Percentiles rank a stretch among this genome's conserved stretches.
phyloP scores from a whole-genome alignment of 768 basidiomycete species.

The Floccularia luteovirens region DNA sequence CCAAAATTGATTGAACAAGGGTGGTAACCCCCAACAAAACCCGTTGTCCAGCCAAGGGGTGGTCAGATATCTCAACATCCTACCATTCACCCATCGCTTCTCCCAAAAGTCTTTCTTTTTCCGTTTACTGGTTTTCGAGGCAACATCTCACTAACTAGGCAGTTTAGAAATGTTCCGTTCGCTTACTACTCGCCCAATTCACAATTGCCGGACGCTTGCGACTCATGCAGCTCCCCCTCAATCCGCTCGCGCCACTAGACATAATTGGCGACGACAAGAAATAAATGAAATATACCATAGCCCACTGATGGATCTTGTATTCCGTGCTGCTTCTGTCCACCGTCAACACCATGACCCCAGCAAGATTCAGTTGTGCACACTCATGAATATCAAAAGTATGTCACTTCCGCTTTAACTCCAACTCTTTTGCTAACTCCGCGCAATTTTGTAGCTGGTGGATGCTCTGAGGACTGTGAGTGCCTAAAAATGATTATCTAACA shows the following conservation, averaged over 20 bases:
- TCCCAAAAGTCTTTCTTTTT: neutral
- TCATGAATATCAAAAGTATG: conserved; percentile 98
- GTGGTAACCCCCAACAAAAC: neutral
- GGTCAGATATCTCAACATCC: neutral
- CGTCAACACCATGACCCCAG: conserved; percentile 79
- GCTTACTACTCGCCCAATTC: conserved; percentile 16
- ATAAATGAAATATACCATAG: conserved; percentile 81
- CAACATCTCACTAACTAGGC: too few species aligned
- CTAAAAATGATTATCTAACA: neutral
- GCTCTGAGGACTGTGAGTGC: conserved; percentile 84
- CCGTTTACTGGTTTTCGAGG: neutral
- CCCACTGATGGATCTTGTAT: conserved; percentile 85
- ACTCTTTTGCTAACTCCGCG: conserved; percentile 7
- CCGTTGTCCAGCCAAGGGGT: neutral
- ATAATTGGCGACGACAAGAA: conserved; percentile 72
- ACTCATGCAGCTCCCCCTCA: conserved; percentile 41
- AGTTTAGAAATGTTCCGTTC: conserved; percentile 29
- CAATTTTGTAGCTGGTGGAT: conserved; percentile 71
- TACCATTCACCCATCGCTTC: too few species aligned
- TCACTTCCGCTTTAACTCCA: conserved; percentile 19
- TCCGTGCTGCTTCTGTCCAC: conserved; percentile 78
- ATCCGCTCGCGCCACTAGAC: conserved; percentile 29
- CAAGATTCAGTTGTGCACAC: conserved; percentile 92
- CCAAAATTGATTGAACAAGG: too few species aligned
- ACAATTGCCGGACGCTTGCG: conserved; percentile 45